Evolutionary conservation across 2,329 filamentous ascomycete genomes (phyloP).

Genomic region (Gremmenia infestans): DNA sequence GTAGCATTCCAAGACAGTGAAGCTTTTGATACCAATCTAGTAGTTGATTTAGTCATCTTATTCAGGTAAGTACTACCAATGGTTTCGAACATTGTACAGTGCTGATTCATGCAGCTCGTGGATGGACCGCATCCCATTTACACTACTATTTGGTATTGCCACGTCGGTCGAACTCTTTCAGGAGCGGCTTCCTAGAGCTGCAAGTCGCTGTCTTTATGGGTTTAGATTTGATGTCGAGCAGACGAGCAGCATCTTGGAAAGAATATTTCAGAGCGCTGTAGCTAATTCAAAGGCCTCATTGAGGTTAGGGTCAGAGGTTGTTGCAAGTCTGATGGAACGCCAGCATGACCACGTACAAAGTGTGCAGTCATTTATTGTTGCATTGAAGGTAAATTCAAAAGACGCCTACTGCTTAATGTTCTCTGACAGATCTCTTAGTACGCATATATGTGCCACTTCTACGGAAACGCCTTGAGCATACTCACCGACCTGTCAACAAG

Average conservation of each 20-base stretch:
- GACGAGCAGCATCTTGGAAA: constrained; percentile 65
- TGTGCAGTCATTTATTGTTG: constrained; percentile 65
- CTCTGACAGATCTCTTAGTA: constrained; percentile 47
- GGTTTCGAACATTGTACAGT: not conserved
- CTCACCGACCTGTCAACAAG: constrained; percentile 42
- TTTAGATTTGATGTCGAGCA: constrained; percentile 74
- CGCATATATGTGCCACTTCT: constrained; percentile 82
- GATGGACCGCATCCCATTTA: constrained; percentile 71
- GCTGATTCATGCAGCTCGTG: constrained; percentile 46
- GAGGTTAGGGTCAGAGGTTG: constrained; percentile 58
- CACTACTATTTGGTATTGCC: constrained; percentile 72
- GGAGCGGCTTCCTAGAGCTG: constrained; percentile 64
- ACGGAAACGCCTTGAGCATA: constrained; percentile 68
- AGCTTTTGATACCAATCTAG: constrained; percentile 67
- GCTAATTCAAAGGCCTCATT: constrained; percentile 52
- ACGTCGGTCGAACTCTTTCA: constrained; percentile 79
- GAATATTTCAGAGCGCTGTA: constrained; percentile 62
- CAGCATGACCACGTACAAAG: constrained; percentile 75
- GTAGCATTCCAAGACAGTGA: constrained; percentile 78
- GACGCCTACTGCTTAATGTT: not conserved
- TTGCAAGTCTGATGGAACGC: constrained; percentile 60
- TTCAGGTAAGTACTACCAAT: constrained; percentile 50
- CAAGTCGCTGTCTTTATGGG: constrained; percentile 62
- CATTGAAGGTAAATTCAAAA: constrained; percentile 51
- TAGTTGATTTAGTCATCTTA: constrained; percentile 66